A percentile compares a stretch with the other conserved stretches of the same genome.
These are phyloP conservation scores for Sclerotinia subarctica DNA, from an alignment of 2,329 filamentous ascomycete species.

Conservation along the genomic window DNA sequence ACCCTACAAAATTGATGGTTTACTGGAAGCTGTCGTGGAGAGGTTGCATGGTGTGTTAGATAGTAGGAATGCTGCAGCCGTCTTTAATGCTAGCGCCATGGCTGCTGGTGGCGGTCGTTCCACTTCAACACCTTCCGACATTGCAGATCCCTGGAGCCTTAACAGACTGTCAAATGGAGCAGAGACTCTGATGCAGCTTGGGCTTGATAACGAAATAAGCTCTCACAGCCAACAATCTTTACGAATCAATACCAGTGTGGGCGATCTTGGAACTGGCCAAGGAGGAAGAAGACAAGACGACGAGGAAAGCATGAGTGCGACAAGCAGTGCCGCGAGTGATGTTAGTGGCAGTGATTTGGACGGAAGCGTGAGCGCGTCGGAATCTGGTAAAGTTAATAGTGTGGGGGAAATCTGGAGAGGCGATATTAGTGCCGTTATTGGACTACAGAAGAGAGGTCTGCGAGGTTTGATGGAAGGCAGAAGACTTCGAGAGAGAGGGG, in stretches of 20 bases:
- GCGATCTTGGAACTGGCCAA: slow-evolving; percentile 35
- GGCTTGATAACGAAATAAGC: slow-evolving; percentile 27
- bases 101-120: slow-evolving; percentile 88
- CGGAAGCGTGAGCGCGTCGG: slow-evolving; percentile 41
- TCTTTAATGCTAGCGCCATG: slow-evolving; percentile 98
- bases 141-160: slow-evolving; percentile 47
- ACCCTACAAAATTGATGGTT: slow-evolving; percentile 87
- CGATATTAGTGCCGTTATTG: slow-evolving; percentile 85
- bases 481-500: slow-evolving; percentile 71
- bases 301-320: slow-evolving; percentile 37
- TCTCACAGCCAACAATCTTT: slow-evolving; percentile 38
- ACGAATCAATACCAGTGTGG: slow-evolving; percentile 50
- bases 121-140: slow-evolving; percentile 55
- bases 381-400: slow-evolving; percentile 41
- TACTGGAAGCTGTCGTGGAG: slow-evolving; percentile 90
- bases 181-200: slow-evolving; percentile 26
- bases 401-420: slow-evolving; percentile 71
- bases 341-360: slow-evolving; percentile 33
- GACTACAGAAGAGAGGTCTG: slow-evolving; percentile 88
- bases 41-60: slow-evolving; percentile 85
- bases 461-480: slow-evolving; percentile 93
- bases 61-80: slow-evolving; percentile 88
- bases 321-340: slow-evolving; percentile 35
- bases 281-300: slow-evolving; percentile 39
- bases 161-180: slow-evolving; percentile 23